phyloP scores from a whole-genome alignment of 2,329 filamentous ascomycete species.

The Pseudogymnoascus verrucosus region DNA sequence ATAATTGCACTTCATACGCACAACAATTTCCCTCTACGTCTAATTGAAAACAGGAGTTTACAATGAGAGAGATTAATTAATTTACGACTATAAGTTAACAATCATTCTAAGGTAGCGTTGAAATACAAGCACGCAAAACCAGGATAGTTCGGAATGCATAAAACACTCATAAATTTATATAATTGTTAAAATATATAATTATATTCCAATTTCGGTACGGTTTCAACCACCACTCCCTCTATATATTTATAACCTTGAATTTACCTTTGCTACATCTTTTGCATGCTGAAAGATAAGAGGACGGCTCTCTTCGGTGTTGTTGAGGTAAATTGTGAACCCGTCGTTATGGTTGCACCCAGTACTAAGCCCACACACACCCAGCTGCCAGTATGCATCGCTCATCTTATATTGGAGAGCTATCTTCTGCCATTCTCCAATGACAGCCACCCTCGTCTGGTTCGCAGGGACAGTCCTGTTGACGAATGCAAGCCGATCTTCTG shows the following conservation, averaged over 20 bases:
- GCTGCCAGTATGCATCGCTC: conserved; percentile 50
- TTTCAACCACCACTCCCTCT: background rate
- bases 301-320: conserved; percentile 38
- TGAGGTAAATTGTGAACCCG: conserved; percentile 48
- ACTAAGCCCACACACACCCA: conserved; percentile 41
- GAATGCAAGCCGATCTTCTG: conserved; percentile 39
- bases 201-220: background rate
- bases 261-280: conserved; percentile 25
- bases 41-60: no score
- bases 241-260: background rate
- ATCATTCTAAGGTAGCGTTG: background rate
- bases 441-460: conserved; percentile 38
- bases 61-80: no score
- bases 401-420: conserved; percentile 40
- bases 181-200: background rate
- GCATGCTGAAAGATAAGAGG: conserved; percentile 38
- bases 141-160: background rate
- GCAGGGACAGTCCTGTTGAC: conserved; percentile 31
- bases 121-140: background rate
- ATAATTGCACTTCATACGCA: no score
- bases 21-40: no score
- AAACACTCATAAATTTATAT: background rate
- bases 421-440: conserved; percentile 42
- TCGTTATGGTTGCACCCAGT: conserved; percentile 48
- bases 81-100: no score